Conservation (phyloP, 1,139 yeast genomes). For the Meyerozyma smithsonii region DNA sequence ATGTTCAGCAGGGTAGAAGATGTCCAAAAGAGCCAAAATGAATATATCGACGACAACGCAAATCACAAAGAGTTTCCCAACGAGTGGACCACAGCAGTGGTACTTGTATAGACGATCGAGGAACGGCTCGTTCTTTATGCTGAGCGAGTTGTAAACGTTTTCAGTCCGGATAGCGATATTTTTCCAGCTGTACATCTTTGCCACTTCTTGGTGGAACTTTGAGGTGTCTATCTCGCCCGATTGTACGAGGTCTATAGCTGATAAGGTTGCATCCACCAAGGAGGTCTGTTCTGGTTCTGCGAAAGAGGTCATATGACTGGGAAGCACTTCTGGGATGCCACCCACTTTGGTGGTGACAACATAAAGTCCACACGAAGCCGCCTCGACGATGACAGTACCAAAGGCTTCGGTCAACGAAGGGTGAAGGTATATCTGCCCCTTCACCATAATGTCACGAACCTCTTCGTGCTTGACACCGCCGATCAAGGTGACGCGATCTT, state of each 20-base stretch:
- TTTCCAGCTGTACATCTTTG: constrained; percentile 86
- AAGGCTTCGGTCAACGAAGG: constrained; percentile 96
- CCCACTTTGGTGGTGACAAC: constrained; percentile 97
- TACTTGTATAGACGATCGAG: constrained; percentile 49
- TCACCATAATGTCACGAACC: constrained; percentile 87
- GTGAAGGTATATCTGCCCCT: constrained; percentile 91
- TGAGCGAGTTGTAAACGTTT: constrained; percentile 64
- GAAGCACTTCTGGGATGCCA: constrained; percentile 95
- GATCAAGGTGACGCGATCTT: constrained; percentile 78
- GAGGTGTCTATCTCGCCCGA: constrained; percentile 64
- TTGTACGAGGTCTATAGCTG: constrained; percentile 58
- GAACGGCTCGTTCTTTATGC: constrained; percentile 45
- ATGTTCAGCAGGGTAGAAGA: constrained; percentile 59
- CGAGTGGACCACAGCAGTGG: constrained; percentile 76
- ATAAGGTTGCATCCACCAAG: constrained; percentile 60
- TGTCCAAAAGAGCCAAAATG: constrained; percentile 58
- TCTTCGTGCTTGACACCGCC: constrained; percentile 92
- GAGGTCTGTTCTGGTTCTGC: constrained; percentile 83
- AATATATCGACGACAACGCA: constrained; percentile 78
- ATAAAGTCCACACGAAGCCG: constrained; percentile 91
- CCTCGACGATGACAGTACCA: constrained; percentile 96
- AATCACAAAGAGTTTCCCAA: constrained; percentile 75
- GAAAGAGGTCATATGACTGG: constrained; percentile 88
- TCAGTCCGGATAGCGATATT: constrained; percentile 87
- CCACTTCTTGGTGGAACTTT: constrained; percentile 71